Evolutionary conservation across 805 yeast genomes (phyloP).

Genomic region (Blastobotrys americana): DNA sequence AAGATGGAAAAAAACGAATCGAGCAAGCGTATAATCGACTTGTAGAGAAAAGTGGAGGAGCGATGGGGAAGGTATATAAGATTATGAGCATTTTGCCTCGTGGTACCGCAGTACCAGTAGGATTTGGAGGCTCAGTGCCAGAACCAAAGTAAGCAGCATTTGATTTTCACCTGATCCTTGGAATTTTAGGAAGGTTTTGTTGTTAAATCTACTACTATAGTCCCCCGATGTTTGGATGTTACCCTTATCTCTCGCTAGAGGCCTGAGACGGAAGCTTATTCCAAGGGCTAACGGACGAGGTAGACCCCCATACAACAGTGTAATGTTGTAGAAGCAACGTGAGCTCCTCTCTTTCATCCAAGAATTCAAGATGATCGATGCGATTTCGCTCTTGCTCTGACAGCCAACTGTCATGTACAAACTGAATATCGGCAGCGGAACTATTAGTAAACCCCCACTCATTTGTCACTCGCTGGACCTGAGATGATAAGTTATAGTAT

Average conservation of each 20-base stretch:
- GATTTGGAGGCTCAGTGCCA: slow-evolving; percentile 40
- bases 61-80: slow-evolving; percentile 75
- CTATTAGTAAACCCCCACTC: slow-evolving; percentile 24
- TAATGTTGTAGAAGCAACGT: slow-evolving; percentile 56
- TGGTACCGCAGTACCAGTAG: slow-evolving; percentile 40
- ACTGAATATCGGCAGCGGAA: slow-evolving; percentile 41
- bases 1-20: slow-evolving; percentile 46
- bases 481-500: slow-evolving; percentile 42
- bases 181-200: too few species aligned
- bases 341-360: slow-evolving; percentile 73
- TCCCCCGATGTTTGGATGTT: too few species aligned
- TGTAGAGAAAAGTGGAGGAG: slow-evolving; percentile 49
- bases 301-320: slow-evolving; percentile 36
- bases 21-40: slow-evolving; percentile 53
- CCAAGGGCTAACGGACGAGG: neutral
- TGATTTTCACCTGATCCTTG: too few species aligned
- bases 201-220: too few species aligned
- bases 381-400: slow-evolving; percentile 34
- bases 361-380: slow-evolving; percentile 49
- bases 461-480: slow-evolving; percentile 33
- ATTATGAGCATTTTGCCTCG: slow-evolving; percentile 55
- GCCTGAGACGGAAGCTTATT: neutral
- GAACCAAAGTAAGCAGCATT: too few species aligned
- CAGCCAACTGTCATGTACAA: slow-evolving; percentile 40
- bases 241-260: neutral